Conservation (phyloP, 257 asterid genomes). For the Cinchona pubescens region DNA sequence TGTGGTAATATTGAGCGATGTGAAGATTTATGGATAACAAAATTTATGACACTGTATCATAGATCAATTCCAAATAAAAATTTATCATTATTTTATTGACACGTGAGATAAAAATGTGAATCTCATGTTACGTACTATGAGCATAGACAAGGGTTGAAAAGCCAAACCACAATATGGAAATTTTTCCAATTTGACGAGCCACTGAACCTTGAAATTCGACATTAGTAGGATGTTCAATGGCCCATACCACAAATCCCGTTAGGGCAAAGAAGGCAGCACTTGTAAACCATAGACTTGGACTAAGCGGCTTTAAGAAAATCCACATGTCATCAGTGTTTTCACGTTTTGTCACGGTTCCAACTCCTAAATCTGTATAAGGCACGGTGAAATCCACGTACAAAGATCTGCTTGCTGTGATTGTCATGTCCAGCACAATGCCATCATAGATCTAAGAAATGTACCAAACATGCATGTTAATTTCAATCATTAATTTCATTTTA, state of each 20-base stretch:
- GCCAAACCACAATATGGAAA: constrained; percentile 35
- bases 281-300: constrained; percentile 30
- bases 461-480: background rate
- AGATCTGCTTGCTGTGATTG: constrained; percentile 36
- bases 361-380: constrained; percentile 39
- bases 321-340: constrained; percentile 22
- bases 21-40: too few species aligned
- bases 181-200: constrained; percentile 35
- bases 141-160: constrained; percentile 33
- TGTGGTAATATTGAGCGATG: too few species aligned
- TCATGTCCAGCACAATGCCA: constrained; percentile 44
- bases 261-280: constrained; percentile 26
- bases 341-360: constrained; percentile 12
- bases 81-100: too few species aligned
- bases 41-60: too few species aligned
- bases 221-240: constrained; percentile 40
- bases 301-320: constrained; percentile 47
- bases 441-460: constrained; percentile 17
- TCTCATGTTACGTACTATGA: constrained; percentile 37
- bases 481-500: too few species aligned
- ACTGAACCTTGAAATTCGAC: constrained; percentile 41
- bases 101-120: too few species aligned
- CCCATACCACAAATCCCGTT: constrained; percentile 42
- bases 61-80: too few species aligned
- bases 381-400: constrained; percentile 38